Evolutionary conservation across 805 yeast species (phyloP).

Genomic region (Metschnikowia gelsemii): DNA sequence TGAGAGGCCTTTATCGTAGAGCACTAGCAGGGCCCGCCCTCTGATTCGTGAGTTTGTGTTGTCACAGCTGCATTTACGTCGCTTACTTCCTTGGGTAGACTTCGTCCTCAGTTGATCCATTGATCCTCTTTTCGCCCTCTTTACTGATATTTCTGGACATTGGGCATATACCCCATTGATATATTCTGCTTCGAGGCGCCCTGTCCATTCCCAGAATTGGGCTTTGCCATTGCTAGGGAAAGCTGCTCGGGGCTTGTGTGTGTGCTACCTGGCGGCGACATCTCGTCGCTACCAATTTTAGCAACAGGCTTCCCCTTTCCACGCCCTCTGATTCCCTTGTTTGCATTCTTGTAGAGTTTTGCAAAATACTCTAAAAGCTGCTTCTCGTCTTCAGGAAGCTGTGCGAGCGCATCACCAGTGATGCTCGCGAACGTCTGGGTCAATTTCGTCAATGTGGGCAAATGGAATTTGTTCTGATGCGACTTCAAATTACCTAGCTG

Average conservation of each 20-base stretch:
- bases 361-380: conserved; percentile 76
- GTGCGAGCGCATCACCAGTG: conserved; percentile 45
- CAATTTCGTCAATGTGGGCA: conserved; percentile 63
- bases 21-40: not conserved
- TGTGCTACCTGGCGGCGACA: conserved; percentile 8
- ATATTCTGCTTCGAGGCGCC: not conserved
- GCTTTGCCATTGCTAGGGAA: conserved; percentile 7
- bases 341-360: conserved; percentile 79
- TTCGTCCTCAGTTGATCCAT: not conserved
- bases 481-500: conserved; percentile 92
- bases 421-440: conserved; percentile 67
- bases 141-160: not conserved
- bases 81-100: no score
- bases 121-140: not conserved
- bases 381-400: conserved; percentile 60
- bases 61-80: not conserved
- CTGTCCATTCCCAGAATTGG: conserved; percentile 2
- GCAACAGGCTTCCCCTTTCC: conserved; percentile 49
- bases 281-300: conserved; percentile 5
- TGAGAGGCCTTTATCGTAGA: not conserved
- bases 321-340: conserved; percentile 88
- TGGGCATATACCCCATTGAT: not conserved
- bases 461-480: conserved; percentile 88
- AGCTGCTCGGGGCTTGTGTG: conserved; percentile 16
- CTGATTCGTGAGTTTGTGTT: not conserved